A percentile compares a stretch with the other conserved stretches of the same genome.
These are phyloP conservation scores for Camelina sativa DNA, from an alignment of 345 rosid species.

Conservation along the genomic window DNA sequence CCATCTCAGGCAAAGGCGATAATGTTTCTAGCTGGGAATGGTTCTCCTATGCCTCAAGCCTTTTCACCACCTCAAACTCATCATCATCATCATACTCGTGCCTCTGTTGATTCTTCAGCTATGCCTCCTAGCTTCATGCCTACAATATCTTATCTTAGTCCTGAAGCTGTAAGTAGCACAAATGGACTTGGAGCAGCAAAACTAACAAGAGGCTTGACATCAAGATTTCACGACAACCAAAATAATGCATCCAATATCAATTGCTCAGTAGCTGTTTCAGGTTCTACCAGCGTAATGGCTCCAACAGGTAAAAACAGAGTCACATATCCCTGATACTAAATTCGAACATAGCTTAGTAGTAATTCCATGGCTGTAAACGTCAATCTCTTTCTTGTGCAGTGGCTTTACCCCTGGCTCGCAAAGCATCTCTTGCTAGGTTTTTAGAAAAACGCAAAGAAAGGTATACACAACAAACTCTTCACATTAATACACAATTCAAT, in stretches of 20 bases:
- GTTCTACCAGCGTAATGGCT: slow-evolving; percentile 38
- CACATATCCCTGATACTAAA: not conserved
- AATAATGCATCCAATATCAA: slow-evolving; percentile 48
- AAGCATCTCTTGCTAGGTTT: slow-evolving; percentile 85
- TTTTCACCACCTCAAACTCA: slow-evolving; percentile 46
- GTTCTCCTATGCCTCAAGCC: slow-evolving; percentile 49
- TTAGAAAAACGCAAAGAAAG: slow-evolving; percentile 87
- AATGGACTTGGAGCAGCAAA: slow-evolving; percentile 42
- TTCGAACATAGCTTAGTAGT: not conserved
- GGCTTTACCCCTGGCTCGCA: slow-evolving; percentile 79
- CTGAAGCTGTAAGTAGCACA: slow-evolving; percentile 52
- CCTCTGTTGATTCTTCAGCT: slow-evolving; percentile 46
- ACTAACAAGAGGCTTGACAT: slow-evolving; percentile 42
- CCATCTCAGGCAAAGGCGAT: slow-evolving; percentile 71
- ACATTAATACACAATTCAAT: slow-evolving; percentile 19
- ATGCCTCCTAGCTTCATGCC: slow-evolving; percentile 53
- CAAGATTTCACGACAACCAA: slow-evolving; percentile 42
- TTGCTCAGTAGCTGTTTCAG: slow-evolving; percentile 32
- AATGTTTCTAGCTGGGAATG: slow-evolving; percentile 77
- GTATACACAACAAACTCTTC: slow-evolving; percentile 42
- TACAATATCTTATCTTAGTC: slow-evolving; percentile 49
- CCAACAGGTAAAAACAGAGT: slow-evolving; percentile 52
- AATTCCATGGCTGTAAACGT: not conserved
- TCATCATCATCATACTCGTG: slow-evolving; percentile 46
- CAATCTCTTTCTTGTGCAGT: slow-evolving; percentile 43